phyloP scores from a whole-genome alignment of 208 protist species.

The Leptomonas pyrrhocoris region DNA sequence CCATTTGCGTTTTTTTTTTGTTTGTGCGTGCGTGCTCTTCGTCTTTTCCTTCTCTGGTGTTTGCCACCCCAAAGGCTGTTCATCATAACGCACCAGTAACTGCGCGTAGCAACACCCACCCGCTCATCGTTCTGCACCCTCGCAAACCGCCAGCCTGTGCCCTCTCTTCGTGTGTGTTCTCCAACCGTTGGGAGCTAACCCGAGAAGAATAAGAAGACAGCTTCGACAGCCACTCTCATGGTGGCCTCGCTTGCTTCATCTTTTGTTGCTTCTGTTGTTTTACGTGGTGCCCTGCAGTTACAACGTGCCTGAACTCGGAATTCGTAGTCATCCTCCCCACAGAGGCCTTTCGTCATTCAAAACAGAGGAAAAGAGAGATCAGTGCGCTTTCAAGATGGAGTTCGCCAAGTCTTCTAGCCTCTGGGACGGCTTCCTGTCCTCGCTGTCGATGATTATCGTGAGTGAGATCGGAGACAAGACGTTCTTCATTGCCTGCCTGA shows the following conservation, averaged over 20 bases:
- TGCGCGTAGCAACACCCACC: no score
- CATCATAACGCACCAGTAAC: no score
- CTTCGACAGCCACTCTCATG: not conserved
- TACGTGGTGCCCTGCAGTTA: not conserved
- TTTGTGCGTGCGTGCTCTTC: no score
- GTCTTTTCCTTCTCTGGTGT: no score
- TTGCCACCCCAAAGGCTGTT: no score
- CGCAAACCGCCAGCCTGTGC: no score
- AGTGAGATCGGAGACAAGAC: slow-evolving; percentile 96
- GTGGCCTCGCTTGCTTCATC: no score
- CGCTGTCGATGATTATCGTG: slow-evolving; percentile 92
- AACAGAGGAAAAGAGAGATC: not conserved
- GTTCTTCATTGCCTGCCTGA: slow-evolving; percentile 96
- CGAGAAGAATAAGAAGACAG: not conserved
- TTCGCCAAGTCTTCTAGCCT: slow-evolving; percentile 16
- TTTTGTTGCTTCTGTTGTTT: no score
- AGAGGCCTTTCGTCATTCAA: not conserved
- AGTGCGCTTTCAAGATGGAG: slow-evolving; percentile 6
- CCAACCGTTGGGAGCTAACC: no score
- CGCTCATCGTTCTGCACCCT: no score
- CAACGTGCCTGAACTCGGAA: not conserved
- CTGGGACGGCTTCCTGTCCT: slow-evolving; percentile 85
- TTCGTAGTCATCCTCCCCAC: not conserved
- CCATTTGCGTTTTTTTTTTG: no score
- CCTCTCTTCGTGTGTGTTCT: no score